These are phyloP conservation scores for Mycena pura DNA, from an alignment of 768 basidiomycete genomes.

Conservation along the genomic window DNA sequence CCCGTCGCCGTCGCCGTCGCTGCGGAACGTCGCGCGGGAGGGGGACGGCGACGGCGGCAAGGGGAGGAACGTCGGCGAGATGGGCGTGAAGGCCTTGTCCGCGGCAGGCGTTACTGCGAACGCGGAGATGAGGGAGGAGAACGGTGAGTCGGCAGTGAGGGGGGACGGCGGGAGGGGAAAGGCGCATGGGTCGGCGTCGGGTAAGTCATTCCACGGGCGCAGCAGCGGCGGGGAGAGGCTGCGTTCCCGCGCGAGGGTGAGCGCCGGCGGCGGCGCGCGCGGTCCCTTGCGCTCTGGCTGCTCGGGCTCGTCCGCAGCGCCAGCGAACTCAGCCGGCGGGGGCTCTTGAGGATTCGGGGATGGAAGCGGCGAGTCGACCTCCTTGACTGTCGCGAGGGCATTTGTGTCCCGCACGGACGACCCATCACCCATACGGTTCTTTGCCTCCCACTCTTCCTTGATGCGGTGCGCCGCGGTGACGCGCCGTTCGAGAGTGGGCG, in stretches of 20 bases:
- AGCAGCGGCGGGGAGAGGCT: conserved; percentile 17
- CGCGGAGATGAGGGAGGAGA: conserved; percentile 23
- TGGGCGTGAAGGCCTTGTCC: conserved; percentile 13
- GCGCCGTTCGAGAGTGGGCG: conserved; percentile 19
- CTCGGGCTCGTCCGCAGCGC: not conserved
- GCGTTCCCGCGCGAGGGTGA: conserved; percentile 10
- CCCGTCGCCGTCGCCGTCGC: not conserved
- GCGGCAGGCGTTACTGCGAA: conserved; percentile 7
- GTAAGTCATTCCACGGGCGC: conserved; percentile 23
- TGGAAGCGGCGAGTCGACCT: conserved; percentile 18
- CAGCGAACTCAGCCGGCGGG: not conserved
- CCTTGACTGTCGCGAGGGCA: conserved; percentile 15
- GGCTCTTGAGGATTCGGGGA: conserved; percentile 7
- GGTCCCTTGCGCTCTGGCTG: conserved; percentile 3
- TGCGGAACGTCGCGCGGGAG: not conserved
- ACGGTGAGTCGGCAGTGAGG: not conserved
- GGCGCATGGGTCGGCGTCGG: conserved; percentile 7
- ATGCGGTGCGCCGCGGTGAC: conserved; percentile 57
- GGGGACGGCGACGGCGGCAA: conserved; percentile 13
- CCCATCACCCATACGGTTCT: conserved; percentile 44
- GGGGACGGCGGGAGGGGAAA: conserved; percentile 10
- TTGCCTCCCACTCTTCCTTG: conserved; percentile 60
- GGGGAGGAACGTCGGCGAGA: conserved; percentile 15
- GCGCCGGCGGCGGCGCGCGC: conserved; percentile 22
- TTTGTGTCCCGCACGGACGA: conserved; percentile 3